Conservation (phyloP, 106 monocot species). For the Dioscorea dumetorum region DNA sequence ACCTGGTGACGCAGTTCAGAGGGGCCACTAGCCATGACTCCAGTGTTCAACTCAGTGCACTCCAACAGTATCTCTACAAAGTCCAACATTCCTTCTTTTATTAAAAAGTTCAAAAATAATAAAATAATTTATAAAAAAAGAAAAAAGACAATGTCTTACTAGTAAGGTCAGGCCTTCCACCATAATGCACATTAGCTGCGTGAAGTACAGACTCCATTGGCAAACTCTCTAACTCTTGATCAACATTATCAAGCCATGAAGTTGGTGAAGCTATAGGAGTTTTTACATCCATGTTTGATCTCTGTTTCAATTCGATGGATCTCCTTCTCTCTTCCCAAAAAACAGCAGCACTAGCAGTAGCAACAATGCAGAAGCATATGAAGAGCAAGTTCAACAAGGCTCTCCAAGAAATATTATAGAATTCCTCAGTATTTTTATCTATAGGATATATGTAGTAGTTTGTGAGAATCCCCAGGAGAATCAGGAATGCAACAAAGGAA, state of each 20-base stretch:
- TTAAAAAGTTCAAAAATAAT: too few species aligned
- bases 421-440: conserved; percentile 28
- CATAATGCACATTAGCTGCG: conserved; percentile 41
- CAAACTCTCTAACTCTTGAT: conserved; percentile 47
- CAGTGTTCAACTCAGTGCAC: too few species aligned
- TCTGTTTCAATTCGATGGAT: conserved; percentile 16
- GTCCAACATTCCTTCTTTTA: background rate
- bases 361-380: conserved; percentile 29
- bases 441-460: conserved; percentile 65
- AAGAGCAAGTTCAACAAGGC: conserved; percentile 39
- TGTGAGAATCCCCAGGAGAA: conserved; percentile 41
- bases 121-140: too few species aligned
- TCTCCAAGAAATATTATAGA: conserved; percentile 17
- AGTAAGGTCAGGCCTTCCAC: conserved; percentile 45
- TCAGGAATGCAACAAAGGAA: conserved; percentile 49
- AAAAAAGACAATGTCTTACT: conserved; percentile 24
- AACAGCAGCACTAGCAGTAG: conserved; percentile 17
- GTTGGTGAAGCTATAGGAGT: conserved; percentile 25
- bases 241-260: conserved; percentile 20
- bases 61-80: background rate
- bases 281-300: conserved; percentile 2
- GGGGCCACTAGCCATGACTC: too few species aligned
- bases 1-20: too few species aligned
- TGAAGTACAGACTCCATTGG: conserved; percentile 28
- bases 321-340: conserved; percentile 37